These are phyloP conservation scores for Malassezia japonica DNA, from an alignment of 1,284 basidiomycete species.

Conservation along the genomic window DNA sequence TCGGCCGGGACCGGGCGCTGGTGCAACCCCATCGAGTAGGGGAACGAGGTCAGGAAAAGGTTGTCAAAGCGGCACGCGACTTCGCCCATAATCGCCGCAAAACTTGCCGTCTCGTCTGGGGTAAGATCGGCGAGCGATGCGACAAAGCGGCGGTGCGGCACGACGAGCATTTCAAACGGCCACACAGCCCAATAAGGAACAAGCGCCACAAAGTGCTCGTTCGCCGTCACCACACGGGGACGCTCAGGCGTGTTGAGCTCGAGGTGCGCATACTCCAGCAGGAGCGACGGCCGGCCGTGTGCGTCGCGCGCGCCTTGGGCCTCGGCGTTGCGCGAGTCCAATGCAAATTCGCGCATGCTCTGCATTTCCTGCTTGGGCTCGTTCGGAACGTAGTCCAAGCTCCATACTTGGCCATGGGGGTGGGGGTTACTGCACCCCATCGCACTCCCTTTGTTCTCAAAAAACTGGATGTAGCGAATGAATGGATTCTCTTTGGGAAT, in stretches of 20 bases:
- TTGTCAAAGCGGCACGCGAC: conserved; percentile 42
- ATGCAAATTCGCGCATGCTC: conserved; percentile 29
- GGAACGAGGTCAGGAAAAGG: conserved; percentile 61
- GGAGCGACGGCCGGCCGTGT: conserved; percentile 60
- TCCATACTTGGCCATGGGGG: conserved; percentile 89
- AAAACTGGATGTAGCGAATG: conserved; percentile 48
- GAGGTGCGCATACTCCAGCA: conserved; percentile 72
- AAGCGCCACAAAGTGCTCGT: conserved; percentile 71
- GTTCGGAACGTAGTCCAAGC: conserved; percentile 48
- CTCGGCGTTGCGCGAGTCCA: conserved; percentile 19
- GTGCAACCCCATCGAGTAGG: conserved; percentile 85
- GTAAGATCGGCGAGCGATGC: conserved; percentile 27
- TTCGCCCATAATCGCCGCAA: conserved; percentile 52
- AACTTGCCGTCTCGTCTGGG: conserved; percentile 19
- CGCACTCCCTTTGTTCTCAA: conserved; percentile 82
- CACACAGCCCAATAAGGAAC: conserved; percentile 95
- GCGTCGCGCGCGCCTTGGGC: conserved; percentile 55
- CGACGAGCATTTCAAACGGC: conserved; percentile 73
- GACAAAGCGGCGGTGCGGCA: conserved; percentile 30
- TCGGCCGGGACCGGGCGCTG: conserved; percentile 58
- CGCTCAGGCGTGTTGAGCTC: conserved; percentile 57
- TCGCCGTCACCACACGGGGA: conserved; percentile 60
- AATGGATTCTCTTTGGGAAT: conserved; percentile 41
- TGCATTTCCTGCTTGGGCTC: conserved; percentile 35
- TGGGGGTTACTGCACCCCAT: conserved; percentile 97